Evolutionary conservation across 2,329 filamentous ascomycete species (phyloP), one percentile per base, ranked within the genome.

Genomic region (Penicillium janthinellum): DNA sequence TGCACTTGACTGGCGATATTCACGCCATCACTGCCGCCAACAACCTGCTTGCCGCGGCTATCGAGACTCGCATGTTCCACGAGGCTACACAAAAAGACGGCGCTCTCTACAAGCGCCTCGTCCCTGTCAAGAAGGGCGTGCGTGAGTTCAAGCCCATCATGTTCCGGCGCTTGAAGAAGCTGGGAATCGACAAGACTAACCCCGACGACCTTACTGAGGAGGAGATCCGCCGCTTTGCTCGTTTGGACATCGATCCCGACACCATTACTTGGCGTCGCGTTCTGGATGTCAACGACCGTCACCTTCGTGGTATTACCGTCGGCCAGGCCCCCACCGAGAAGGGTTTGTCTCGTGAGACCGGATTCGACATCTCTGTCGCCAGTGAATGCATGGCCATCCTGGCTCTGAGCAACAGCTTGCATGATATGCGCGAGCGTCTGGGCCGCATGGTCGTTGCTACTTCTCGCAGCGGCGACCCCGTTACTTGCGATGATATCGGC

Each of bases 371-470:
- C 67, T 96, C 94, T 0, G 95, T 99, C 34, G 95, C 95, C 44
- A 96, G 91, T 76, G 95, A 98, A 77, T 96, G 92, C 76, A 99
- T 99, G 95, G 95, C 95, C 62, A 96, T 99, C 62, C 87, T 99
- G 58, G 95, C 95, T 10, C 86, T 99, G 67, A 96, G 92, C 80
- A 97, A 92, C 64, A 87, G 89, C 73, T 83, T 98, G 62, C 81
- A 83, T 35, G 95, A 99, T 71, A 90, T 99, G 88, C 88, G 95
- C 59, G 93, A 97, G 78, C 89, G 95, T 60, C 86, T 99, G 34
- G 95, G 95, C 57, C 87, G 90, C 67, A 98, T 99, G 92, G 95
- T 99, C 2, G 89, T 99, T 66, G 95, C 91, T 59, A 93, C 89
- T 61, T 97, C 93, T 44, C 88, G 84, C 70, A 83, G 82, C 66